Evolutionary conservation across 2,329 filamentous ascomycete species (phyloP), one percentile per base, ranked within the genome.

Genomic region (Beauveria sp.): DNA sequence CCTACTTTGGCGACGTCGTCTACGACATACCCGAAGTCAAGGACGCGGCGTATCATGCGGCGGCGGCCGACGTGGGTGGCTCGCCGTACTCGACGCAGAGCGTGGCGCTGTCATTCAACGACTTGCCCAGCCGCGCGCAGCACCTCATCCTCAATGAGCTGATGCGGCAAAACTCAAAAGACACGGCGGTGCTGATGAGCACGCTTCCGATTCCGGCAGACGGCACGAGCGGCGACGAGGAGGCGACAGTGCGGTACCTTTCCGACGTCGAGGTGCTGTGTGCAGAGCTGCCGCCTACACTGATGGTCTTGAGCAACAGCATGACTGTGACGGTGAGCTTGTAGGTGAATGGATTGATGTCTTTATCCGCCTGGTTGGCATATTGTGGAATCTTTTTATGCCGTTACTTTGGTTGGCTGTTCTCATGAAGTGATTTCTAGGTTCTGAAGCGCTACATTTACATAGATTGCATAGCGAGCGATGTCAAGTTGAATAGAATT

Each of bases 61-160:
- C 66, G 16, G 69, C 70, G 38, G 68, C 65, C 46, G 69, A 66
- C 22, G 68, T 72, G 7, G 69, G 65, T 6, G 75, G 76, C 5
- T 80, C 79, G 3, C 72, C 76, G 18, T 83, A 82, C 68, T 81
- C 83, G 3, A 83, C 83, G 24, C 85, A 86, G 58, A 80, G 84
- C 3, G 74, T 91, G 3, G 83, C 90, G 0, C 77, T 96, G 2
- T 91, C 86, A 2, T 96, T 96, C 78, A 96, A 96, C 67, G 90
- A 96, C 69, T 77, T 96, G 4, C 91, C 91, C 0, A 90, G 88
- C 67, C 85, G 90, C 18, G 91, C 91, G 2, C 91, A 96, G 71
- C 90, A 96, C 72, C 75, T 96, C 42, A 93, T 96, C 30, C 75
- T 96, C 18, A 96, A 96, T 71, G 91, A 96, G 72, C 76, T 96